phyloP scores from a whole-genome alignment of 2,329 filamentous ascomycete genomes.

The Rutstroemia sp. region DNA sequence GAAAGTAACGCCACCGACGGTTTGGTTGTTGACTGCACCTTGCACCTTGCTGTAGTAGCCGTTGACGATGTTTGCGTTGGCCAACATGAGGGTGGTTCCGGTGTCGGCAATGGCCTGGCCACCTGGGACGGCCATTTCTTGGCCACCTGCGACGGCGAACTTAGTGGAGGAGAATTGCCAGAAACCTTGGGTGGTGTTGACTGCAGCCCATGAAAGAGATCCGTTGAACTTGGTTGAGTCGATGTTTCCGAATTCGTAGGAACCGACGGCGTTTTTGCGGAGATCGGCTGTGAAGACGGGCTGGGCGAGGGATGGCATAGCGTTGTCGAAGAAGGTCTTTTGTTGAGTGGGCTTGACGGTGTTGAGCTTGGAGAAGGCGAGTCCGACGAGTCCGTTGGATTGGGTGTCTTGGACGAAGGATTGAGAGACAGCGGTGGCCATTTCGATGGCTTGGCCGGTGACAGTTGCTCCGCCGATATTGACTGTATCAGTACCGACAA shows the following conservation, averaged over 20 bases:
- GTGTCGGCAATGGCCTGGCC: conserved; percentile 36
- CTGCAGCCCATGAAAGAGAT: conserved; percentile 41
- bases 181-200: conserved; percentile 43
- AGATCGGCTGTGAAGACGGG: conserved; percentile 51
- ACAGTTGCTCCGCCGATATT: conserved; percentile 30
- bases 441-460: conserved; percentile 28
- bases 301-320: conserved; percentile 34
- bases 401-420: conserved; percentile 31
- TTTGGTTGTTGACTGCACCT: conserved; percentile 30
- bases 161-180: conserved; percentile 49
- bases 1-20: conserved; percentile 33
- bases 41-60: conserved; percentile 34
- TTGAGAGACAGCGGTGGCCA: conserved; percentile 28
- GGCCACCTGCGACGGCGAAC: conserved; percentile 38
- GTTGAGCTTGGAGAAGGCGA: conserved; percentile 38
- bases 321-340: conserved; percentile 32
- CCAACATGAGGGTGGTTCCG: conserved; percentile 36
- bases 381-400: conserved; percentile 55
- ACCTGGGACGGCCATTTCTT: conserved; percentile 54
- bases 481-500: conserved; percentile 31
- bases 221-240: conserved; percentile 47
- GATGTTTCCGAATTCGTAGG: conserved; percentile 51
- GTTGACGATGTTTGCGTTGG: conserved; percentile 31
- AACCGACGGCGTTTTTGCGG: conserved; percentile 38
- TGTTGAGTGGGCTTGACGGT: conserved; percentile 29